Conservation (phyloP, 305 asterid genomes). For the Fraxinus platypoda region DNA sequence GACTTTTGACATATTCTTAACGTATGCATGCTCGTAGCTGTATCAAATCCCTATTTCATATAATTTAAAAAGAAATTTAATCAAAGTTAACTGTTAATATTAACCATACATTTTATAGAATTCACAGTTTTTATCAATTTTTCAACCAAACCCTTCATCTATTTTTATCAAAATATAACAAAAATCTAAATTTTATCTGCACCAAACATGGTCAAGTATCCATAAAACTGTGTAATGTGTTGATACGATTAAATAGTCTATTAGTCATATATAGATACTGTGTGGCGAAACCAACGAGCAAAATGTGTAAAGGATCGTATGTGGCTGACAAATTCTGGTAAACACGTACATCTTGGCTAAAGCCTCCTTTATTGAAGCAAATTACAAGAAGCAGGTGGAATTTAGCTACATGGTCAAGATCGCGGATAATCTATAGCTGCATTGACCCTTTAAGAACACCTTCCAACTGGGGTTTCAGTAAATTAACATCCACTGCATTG, state of each 20-base stretch:
- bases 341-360: not conserved
- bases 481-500: slow-evolving; percentile 19
- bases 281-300: not conserved
- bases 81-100: too few relatives aligned
- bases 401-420: not conserved
- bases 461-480: slow-evolving; percentile 21
- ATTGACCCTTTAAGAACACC: slow-evolving; percentile 34
- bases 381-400: not conserved
- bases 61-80: too few relatives aligned
- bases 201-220: not conserved
- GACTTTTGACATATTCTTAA: too few relatives aligned
- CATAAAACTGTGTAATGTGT: not conserved
- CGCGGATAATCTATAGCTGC: slow-evolving; percentile 13
- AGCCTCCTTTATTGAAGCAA: not conserved
- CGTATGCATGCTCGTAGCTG: too few relatives aligned
- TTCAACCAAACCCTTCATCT: too few relatives aligned
- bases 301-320: not conserved
- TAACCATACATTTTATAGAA: too few relatives aligned
- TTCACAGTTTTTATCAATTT: too few relatives aligned
- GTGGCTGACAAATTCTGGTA: not conserved
- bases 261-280: not conserved
- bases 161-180: not conserved
- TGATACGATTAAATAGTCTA: too few relatives aligned
- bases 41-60: too few relatives aligned
- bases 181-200: not conserved